phyloP scores from a whole-genome alignment of 805 yeast species.

The Cyberlindnera japonica region DNA sequence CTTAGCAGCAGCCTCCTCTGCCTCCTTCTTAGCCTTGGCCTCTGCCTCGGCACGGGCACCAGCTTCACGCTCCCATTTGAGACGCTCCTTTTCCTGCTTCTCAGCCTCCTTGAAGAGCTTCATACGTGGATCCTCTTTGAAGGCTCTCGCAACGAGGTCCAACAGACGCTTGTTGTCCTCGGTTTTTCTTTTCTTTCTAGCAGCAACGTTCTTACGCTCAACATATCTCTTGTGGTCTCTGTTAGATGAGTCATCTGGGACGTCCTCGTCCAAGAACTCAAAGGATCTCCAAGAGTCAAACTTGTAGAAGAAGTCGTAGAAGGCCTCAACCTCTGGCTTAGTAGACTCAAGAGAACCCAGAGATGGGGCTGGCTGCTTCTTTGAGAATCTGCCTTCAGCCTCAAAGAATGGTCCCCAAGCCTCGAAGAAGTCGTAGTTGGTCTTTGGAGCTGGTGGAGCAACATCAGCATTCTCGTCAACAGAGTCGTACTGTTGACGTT shows the following conservation, averaged over 20 bases:
- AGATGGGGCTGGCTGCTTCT: conserved; percentile 80
- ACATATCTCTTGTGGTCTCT: conserved; percentile 99
- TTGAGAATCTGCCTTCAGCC: conserved; percentile 88
- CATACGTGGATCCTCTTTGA: conserved; percentile 91
- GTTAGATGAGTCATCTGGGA: conserved; percentile 98
- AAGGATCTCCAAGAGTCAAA: conserved; percentile 98
- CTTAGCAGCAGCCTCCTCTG: conserved; percentile 79
- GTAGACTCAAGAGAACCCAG: conserved; percentile 67
- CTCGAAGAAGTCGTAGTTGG: conserved; percentile 78
- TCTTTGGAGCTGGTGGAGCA: conserved; percentile 63
- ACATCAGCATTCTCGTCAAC: conserved; percentile 89
- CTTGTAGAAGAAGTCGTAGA: conserved; percentile 89
- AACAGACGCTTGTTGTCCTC: conserved; percentile 91
- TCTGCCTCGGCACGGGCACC: conserved; percentile 97
- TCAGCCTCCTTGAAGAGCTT: conserved; percentile 89
- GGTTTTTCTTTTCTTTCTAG: conserved; percentile 95
- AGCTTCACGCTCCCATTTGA: conserved; percentile 97
- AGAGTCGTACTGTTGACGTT: conserved; percentile 93
- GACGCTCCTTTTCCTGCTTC: conserved; percentile 89
- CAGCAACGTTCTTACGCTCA: conserved; percentile 95
- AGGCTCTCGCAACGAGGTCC: conserved; percentile 83
- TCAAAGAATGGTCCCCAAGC: conserved; percentile 92
- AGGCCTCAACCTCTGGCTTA: conserved; percentile 78
- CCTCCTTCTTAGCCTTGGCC: conserved; percentile 81
- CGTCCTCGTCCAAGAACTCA: conserved; percentile 97